phyloP scores from a whole-genome alignment of 1,139 yeast genomes.

The Diutina neorugosa region DNA sequence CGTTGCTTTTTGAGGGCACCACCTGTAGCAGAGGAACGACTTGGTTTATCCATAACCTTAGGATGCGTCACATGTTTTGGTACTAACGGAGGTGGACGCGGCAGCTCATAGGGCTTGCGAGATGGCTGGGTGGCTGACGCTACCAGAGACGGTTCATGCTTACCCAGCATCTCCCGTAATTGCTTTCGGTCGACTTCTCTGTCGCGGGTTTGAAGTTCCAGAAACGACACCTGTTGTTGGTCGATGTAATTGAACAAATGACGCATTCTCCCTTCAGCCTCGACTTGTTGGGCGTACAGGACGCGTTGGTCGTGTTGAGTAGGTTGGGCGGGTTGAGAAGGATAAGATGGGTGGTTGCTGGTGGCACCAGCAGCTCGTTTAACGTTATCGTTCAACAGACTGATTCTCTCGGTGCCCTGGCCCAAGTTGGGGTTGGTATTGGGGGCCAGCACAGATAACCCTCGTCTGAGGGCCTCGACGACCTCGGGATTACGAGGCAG shows the following conservation, averaged over 20 bases:
- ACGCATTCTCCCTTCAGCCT: slow-evolving; percentile 4
- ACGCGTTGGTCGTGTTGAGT: background rate
- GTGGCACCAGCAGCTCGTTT: slow-evolving; percentile 1
- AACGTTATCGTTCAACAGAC: background rate
- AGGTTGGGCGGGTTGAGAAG: background rate
- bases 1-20: background rate
- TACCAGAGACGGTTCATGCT: background rate
- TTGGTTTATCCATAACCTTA: background rate
- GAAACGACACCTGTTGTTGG: slow-evolving; percentile 6
- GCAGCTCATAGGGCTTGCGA: background rate
- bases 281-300: background rate
- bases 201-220: background rate
- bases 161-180: background rate
- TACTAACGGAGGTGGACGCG: background rate
- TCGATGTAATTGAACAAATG: slow-evolving; percentile 6
- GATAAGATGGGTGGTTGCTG: background rate
- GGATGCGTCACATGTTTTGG: background rate
- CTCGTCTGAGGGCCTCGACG: background rate
- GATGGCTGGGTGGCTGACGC: background rate
- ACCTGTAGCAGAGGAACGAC: background rate
- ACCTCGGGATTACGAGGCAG: background rate
- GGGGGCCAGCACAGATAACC: background rate
- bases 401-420: background rate
- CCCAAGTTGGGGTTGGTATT: background rate
- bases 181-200: background rate